Evolutionary conservation across 257 asterid genomes (phyloP).

Genomic region (Marsdenia floribunda): DNA sequence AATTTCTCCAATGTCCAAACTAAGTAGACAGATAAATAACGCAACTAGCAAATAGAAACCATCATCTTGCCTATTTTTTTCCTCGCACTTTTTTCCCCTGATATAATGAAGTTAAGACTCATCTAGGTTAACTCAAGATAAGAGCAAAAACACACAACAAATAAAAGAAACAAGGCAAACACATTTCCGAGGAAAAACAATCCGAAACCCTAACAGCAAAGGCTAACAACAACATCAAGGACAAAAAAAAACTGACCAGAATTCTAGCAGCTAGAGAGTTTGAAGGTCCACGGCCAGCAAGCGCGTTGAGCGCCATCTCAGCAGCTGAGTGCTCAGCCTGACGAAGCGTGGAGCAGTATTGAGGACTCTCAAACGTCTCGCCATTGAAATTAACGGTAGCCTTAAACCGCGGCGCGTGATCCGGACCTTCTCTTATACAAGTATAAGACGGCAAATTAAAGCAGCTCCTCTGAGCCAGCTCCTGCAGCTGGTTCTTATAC

Average conservation of each 20-base stretch:
- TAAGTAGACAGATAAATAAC: not conserved
- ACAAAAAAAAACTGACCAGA: conserved; percentile 20
- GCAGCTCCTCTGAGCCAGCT: conserved; percentile 47
- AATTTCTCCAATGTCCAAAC: not conserved
- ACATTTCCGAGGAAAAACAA: not conserved
- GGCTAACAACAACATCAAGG: not conserved
- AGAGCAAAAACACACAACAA: not conserved
- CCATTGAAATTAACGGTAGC: conserved; percentile 42
- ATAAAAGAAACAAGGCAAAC: not conserved
- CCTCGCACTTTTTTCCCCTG: not conserved
- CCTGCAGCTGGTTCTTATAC: conserved; percentile 42
- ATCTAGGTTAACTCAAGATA: not conserved
- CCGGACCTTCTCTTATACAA: conserved; percentile 44
- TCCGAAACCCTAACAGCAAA: conserved; percentile 12
- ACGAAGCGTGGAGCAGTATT: conserved; percentile 32
- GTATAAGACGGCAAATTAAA: conserved; percentile 38
- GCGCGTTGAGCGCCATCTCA: conserved; percentile 38
- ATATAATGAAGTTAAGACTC: not conserved
- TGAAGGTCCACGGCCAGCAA: conserved; percentile 37
- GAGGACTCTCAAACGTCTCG: conserved; percentile 38
- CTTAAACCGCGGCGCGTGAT: conserved; percentile 46
- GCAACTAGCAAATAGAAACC: not conserved
- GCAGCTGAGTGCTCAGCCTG: conserved; percentile 50
- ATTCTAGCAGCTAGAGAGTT: conserved; percentile 36
- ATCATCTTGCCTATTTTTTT: not conserved